These are phyloP conservation scores for Arxiozyma bovina DNA, from an alignment of 1,139 yeast species.

Conservation along the genomic window DNA sequence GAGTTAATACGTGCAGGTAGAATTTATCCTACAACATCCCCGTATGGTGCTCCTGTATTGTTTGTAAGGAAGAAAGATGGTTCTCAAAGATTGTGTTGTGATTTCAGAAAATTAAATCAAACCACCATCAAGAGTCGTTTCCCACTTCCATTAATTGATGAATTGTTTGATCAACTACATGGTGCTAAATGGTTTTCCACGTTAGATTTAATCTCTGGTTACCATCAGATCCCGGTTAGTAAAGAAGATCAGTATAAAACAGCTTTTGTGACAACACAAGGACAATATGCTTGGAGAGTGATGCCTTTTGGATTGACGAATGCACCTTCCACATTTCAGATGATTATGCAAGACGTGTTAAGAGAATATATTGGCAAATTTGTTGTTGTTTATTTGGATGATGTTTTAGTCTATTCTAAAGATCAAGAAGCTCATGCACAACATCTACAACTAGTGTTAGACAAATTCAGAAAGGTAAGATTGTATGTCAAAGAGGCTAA, in stretches of 20 bases:
- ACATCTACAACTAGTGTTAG: no score
- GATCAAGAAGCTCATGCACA: no score
- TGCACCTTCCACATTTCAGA: slow-evolving; percentile 1
- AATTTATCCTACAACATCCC: no score
- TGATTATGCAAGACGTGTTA: neutral
- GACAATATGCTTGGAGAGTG: neutral
- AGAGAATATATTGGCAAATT: neutral
- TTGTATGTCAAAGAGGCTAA: no score
- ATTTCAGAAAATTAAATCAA: neutral
- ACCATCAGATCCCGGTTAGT: neutral
- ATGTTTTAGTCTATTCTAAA: no score
- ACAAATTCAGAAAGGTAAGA: no score
- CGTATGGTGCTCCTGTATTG: neutral
- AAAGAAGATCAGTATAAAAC: neutral
- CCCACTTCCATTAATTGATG: no score
- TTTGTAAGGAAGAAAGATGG: neutral
- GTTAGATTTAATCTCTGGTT: neutral
- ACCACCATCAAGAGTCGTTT: neutral
- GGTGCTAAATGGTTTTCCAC: no score
- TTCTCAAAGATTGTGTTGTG: neutral
- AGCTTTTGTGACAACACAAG: neutral
- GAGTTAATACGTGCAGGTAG: no score
- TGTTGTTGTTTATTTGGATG: slow-evolving; percentile 11
- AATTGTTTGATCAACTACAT: no score
- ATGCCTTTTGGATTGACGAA: neutral